Base-by-base conservation (phyloP, 148 eudicot genomes). In the Nepenthes mirabilis region DNA sequence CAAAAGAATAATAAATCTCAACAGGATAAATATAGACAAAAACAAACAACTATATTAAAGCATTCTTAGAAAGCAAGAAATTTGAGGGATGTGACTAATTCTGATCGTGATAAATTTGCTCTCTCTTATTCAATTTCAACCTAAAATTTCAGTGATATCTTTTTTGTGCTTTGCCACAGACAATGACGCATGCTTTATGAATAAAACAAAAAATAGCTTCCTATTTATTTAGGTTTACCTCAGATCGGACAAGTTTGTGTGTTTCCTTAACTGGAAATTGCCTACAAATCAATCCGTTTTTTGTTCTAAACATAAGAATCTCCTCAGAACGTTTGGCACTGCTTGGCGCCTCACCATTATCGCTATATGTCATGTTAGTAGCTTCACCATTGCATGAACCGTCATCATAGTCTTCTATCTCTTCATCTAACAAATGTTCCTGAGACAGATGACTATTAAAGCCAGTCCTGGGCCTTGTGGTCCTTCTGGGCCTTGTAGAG, bases 241-340 rank as follows among this genome's bases (percentile, higher is more conserved):
- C 91, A 50, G 90, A 80, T 12, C 97, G 99, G n/a, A 84, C 74
- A 13, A 84, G 66, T 66, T 61, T 63, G 76, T 70, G 68, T 4
- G 97, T 89, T 70, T 86, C 97, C 73, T 94, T 94, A 36, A 89
- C 99, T 48, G 84, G 90, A 43, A 64, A 53, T 43, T 84, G 83
- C 76, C 99, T 76, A 75, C 99, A 94, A 59, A 89, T 82, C 43
- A 84, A 63, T 33, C 91, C 97, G 65, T 72, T 79, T 43, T 78
- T 82, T 60, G 77, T 68, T 70, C 85, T 78, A 58, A 66, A 70
- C 66, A 67, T 40, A 54, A 94, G 69, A 71, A 89, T 80, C 66
- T 89, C 99, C 70, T 94, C 97, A 2, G 95, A 79, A 3, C 84
- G 80, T 63, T 81, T 79, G 6, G 82, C 76, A 6, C 81, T 81